Evolutionary conservation across 1,139 yeast species (phyloP).

Genomic region (Kodamaea fungicola): DNA sequence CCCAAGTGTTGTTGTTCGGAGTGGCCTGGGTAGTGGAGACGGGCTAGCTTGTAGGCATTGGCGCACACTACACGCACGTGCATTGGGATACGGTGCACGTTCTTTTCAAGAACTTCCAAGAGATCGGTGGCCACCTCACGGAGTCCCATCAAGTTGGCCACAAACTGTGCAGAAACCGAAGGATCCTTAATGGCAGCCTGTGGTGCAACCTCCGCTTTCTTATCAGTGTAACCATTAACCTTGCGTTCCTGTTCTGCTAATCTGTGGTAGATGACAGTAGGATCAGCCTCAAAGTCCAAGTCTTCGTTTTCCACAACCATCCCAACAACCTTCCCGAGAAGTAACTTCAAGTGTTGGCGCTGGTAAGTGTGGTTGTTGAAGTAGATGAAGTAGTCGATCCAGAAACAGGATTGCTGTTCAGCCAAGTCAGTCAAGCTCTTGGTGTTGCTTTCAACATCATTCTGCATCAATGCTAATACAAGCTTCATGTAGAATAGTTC

Average conservation of each 20-base stretch:
- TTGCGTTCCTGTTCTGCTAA: constrained; percentile 48
- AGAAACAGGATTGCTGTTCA: constrained; percentile 31
- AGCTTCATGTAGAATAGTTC: constrained; percentile 69
- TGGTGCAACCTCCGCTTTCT: constrained; percentile 35
- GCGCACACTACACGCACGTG: constrained; percentile 47
- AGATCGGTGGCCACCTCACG: constrained; percentile 69
- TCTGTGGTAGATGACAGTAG: constrained; percentile 55
- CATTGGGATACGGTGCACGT: constrained; percentile 53
- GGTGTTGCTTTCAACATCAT: constrained; percentile 35
- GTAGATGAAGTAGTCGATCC: constrained; percentile 52
- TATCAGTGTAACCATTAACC: constrained; percentile 36
- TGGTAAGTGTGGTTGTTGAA: constrained; percentile 62
- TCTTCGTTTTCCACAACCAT: constrained; percentile 55
- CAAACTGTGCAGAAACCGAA: constrained; percentile 65
- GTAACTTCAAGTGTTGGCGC: constrained; percentile 47
- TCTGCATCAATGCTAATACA: constrained; percentile 48
- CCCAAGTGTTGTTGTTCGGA: constrained; percentile 54
- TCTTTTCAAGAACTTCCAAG: constrained; percentile 38
- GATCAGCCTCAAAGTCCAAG: constrained; percentile 76
- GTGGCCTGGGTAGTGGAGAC: constrained; percentile 48
- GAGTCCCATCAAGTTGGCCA: constrained; percentile 67
- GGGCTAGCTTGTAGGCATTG: constrained; percentile 32
- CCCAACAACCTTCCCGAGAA: constrained; percentile 50
- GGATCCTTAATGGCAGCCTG: constrained; percentile 77
- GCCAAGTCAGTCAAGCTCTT: constrained; percentile 32